These are phyloP conservation scores for Mrakia hoshinonis DNA, from an alignment of 768 basidiomycete species.

Conservation along the genomic window DNA sequence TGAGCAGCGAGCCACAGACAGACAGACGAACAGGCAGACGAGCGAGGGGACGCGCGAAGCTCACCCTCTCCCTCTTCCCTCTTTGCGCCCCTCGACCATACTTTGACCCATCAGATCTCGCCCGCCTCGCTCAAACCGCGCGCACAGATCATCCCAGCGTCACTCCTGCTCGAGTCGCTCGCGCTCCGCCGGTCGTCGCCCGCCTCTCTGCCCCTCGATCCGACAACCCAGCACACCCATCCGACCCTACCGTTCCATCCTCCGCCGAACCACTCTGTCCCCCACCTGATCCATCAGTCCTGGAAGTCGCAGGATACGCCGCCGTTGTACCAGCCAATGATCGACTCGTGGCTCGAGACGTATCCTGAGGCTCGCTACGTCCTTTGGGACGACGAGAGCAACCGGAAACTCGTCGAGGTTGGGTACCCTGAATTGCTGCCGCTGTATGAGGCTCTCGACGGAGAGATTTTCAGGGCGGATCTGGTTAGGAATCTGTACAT, in stretches of 20 bases:
- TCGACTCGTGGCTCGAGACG: background rate
- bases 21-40: background rate
- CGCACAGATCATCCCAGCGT: background rate
- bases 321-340: constrained; percentile 8
- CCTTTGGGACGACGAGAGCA: constrained; percentile 20
- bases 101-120: background rate
- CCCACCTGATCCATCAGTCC: constrained; percentile 1
- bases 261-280: background rate
- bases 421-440: background rate
- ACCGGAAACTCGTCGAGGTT: constrained; percentile 8
- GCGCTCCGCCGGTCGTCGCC: background rate
- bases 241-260: background rate
- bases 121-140: background rate
- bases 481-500: constrained; percentile 19
- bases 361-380: background rate
- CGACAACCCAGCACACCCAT: background rate
- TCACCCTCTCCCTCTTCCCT: background rate
- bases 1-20: too few relatives aligned
- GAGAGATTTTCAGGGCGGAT: constrained; percentile 22
- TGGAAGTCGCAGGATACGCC: constrained; percentile 15
- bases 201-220: background rate
- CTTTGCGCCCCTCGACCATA: background rate
- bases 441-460: background rate
- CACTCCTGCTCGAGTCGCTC: background rate
- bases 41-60: background rate